These are phyloP conservation scores for Aquilaria yunnanensis DNA, from an alignment of 345 rosid species.

Conservation along the genomic window DNA sequence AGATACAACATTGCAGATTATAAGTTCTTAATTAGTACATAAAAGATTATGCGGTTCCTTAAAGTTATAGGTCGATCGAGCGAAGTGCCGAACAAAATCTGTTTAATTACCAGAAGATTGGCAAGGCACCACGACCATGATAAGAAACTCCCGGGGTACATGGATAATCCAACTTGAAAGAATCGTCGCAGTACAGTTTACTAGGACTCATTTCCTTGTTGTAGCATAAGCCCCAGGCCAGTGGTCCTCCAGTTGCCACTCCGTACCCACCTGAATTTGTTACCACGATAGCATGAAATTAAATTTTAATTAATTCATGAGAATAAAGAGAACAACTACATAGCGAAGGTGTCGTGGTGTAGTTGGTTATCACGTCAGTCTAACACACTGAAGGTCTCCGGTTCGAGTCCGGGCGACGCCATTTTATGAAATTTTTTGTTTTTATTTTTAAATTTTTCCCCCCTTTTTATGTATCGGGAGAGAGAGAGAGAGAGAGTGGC, in stretches of 20 bases:
- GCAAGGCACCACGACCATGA: conserved; percentile 87
- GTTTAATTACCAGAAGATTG: conserved; percentile 56
- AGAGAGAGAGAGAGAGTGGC: background rate
- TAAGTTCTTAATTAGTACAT: too few relatives aligned
- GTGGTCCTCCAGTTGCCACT: conserved; percentile 87
- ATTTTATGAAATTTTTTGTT: background rate
- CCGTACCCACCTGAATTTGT: conserved; percentile 71
- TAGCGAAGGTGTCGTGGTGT: conserved; percentile 47
- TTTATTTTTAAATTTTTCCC: background rate
- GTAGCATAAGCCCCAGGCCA: conserved; percentile 91
- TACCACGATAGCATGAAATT: too few relatives aligned
- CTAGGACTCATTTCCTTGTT: conserved; percentile 89
- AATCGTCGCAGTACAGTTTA: conserved; percentile 63
- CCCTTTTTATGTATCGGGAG: too few relatives aligned
- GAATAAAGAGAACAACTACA: too few relatives aligned
- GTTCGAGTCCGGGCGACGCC: conserved; percentile 70
- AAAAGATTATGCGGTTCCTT: background rate
- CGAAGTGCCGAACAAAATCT: background rate
- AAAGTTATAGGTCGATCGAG: background rate
- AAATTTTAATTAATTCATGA: too few relatives aligned
- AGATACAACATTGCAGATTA: too few relatives aligned
- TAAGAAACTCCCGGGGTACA: conserved; percentile 76
- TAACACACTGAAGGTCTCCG: conserved; percentile 79
- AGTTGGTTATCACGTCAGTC: conserved; percentile 81
- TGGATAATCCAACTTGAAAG: conserved; percentile 60